Conservation (phyloP, 2,329 filamentous ascomycete genomes). For the Xylaria hypoxylon region DNA sequence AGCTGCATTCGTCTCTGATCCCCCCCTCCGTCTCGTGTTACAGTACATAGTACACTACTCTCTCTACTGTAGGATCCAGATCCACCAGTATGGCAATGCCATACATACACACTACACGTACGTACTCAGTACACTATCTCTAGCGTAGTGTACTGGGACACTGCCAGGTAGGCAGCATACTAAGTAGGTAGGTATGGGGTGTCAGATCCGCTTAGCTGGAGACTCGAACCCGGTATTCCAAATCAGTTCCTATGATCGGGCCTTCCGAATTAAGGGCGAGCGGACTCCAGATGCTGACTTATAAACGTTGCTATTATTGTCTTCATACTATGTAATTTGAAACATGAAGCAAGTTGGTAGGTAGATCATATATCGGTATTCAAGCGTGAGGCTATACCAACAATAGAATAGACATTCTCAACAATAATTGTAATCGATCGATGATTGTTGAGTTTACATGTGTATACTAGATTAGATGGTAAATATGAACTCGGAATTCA, state of each 20-base stretch:
- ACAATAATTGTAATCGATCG: not conserved
- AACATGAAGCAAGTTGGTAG: slow-evolving; percentile 17
- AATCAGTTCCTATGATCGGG: slow-evolving; percentile 35
- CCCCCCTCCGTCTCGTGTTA: slow-evolving; percentile 23
- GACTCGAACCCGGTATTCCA: slow-evolving; percentile 36
- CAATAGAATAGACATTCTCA: not conserved
- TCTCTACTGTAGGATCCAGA: not conserved
- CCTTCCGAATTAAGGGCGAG: slow-evolving; percentile 38
- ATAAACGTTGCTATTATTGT: slow-evolving; percentile 26
- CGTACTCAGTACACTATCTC: slow-evolving; percentile 3
- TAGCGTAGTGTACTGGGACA: not conserved
- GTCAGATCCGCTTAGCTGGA: slow-evolving; percentile 23
- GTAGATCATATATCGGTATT: not conserved
- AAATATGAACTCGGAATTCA: too few relatives aligned
- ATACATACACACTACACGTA: too few relatives aligned
- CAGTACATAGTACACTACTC: not conserved
- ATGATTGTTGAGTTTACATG: not conserved
- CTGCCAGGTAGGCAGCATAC: too few relatives aligned
- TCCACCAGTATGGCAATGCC: slow-evolving; percentile 3
- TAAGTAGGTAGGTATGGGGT: slow-evolving; percentile 8
- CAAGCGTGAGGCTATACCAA: not conserved
- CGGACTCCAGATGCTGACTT: slow-evolving; percentile 31
- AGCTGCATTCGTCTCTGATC: slow-evolving; percentile 10
- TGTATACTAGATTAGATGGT: too few relatives aligned
- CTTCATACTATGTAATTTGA: slow-evolving; percentile 17